Evolutionary conservation across 208 protist species (phyloP).

Genomic region (Trichomonas tenax): DNA sequence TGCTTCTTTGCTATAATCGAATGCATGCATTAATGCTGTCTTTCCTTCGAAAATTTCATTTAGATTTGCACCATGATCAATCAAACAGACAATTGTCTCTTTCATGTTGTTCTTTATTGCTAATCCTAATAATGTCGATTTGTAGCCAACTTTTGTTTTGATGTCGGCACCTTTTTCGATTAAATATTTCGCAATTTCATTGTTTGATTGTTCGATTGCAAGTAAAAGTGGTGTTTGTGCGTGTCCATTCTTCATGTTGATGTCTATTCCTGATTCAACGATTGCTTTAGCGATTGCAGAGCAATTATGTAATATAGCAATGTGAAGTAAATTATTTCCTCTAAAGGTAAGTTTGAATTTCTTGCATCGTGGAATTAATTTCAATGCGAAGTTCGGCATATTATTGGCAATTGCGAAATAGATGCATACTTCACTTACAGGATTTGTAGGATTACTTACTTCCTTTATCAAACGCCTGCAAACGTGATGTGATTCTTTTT

Average conservation of each 20-base stretch:
- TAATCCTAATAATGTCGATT: neutral
- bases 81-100: neutral
- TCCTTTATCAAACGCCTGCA: no score
- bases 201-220: neutral
- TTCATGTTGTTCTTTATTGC: neutral
- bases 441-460: no score
- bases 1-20: no score
- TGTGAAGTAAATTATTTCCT: neutral
- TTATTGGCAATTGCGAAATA: no score
- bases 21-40: no score
- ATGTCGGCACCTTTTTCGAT: neutral
- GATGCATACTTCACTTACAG: no score
- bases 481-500: no score
- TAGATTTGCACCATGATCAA: neutral
- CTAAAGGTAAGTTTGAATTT: no score
- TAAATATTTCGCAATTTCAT: neutral
- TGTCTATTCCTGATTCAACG: neutral
- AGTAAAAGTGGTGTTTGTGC: neutral
- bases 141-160: neutral
- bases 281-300: neutral
- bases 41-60: no score
- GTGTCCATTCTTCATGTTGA: neutral
- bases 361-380: no score
- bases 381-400: no score
- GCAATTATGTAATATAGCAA: neutral